Conservation (phyloP, 1,284 basidiomycete species). For the Phenoliferia sp. region DNA sequence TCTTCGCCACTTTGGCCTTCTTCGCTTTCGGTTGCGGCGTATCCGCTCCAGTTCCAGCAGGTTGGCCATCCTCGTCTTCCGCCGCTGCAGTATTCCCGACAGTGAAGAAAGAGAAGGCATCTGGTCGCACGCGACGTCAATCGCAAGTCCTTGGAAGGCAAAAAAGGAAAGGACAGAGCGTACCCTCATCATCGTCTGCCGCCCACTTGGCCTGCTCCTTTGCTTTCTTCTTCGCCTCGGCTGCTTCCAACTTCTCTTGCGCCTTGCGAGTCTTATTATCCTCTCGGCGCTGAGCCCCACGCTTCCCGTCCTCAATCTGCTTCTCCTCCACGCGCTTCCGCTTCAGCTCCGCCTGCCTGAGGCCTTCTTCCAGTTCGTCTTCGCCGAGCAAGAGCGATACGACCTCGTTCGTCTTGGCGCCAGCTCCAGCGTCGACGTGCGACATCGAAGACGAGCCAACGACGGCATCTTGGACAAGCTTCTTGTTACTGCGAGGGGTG, state of each 20-base stretch:
- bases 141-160: too few relatives aligned
- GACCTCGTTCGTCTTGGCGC: slow-evolving; percentile 90
- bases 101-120: slow-evolving; percentile 29
- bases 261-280: slow-evolving; percentile 18
- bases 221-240: slow-evolving; percentile 7
- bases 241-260: slow-evolving; percentile 7
- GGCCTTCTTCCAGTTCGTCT: slow-evolving; percentile 52
- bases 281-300: slow-evolving; percentile 11
- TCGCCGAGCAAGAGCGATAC: slow-evolving; percentile 93
- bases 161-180: not conserved
- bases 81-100: slow-evolving; percentile 16
- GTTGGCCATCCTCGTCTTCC: slow-evolving; percentile 28
- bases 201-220: slow-evolving; percentile 6
- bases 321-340: slow-evolving; percentile 44
- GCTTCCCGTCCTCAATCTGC: slow-evolving; percentile 12
- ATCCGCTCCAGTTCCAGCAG: slow-evolving; percentile 5
- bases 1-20: not conserved
- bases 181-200: slow-evolving; percentile 30
- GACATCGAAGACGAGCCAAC: slow-evolving; percentile 73
- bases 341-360: slow-evolving; percentile 41
- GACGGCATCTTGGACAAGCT: slow-evolving; percentile 89
- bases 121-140: not conserved
- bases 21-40: slow-evolving; percentile 22
- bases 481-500: slow-evolving; percentile 47
- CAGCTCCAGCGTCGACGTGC: slow-evolving; percentile 21